Evolutionary conservation across 257 asterid species (phyloP), one percentile per base, ranked within the genome.

Genomic region (Perilla frutescens): DNA sequence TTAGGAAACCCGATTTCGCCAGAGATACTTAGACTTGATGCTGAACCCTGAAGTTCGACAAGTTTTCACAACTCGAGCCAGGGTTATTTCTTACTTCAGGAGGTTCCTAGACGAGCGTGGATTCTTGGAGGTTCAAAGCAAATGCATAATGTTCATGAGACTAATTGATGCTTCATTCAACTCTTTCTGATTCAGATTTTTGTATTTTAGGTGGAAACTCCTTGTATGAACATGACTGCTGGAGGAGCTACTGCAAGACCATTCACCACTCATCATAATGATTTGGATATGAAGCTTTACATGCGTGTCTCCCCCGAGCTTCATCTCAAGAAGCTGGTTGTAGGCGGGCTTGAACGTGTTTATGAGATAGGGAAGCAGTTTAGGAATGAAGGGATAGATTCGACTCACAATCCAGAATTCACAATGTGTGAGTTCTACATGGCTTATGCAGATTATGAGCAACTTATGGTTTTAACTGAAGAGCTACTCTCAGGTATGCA

Each of bases 221-320:
- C 96, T 53, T 87, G 83, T 91, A 84, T 92, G 96, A 90, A 88
- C 85, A 90, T 83, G 91, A 86, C 86, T 72, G 84, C 98, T 58
- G 98, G 97, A 32, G 40, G 98, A 78, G 97, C 97, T 88, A 96
- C 96, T 47, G 97, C 98, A 29, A 88, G 95, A 4, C 98, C 98
- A 59, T 93, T 93, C 80, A 93, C 88, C 61, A 93, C 96, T 50
- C 97, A 89, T 77, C 97, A 93, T 70, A 91, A 93, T 62, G 98
- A 91, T 3, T 82, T 93, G 44, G 88, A 93, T 55, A 82, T 89
- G 96, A 81, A 57, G 76, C 91, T 89, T 43, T 89, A 11, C 84
- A 89, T 93, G 97, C 91, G 97, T 20, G 89, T 93, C 76, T 93
- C 98, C 40, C 97, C 98, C 32, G 98, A 93, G 77, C 86, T 93